Evolutionary conservation across 768 basidiomycete genomes (phyloP), one percentile per base, ranked within the genome.

Genomic region (Inosperma sp.): DNA sequence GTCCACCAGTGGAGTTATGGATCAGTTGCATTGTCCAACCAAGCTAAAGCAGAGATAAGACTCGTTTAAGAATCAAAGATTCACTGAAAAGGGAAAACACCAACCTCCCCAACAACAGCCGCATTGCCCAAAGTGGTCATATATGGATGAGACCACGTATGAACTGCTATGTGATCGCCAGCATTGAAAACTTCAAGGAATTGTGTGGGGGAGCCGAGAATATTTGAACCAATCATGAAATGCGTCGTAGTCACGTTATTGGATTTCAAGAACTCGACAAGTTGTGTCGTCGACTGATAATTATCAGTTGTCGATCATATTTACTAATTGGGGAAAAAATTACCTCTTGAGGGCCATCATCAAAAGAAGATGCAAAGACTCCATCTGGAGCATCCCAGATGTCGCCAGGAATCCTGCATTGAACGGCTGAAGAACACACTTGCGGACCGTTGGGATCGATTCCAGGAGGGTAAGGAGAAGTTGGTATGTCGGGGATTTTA

Each of bases 141-240:
- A 62, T 84, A 83, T 1, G 83, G 85, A 56, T 90, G 88, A 0
- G 82, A 81, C 77, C 77, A 88, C 0, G 83, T 85, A 59, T 85
- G 82, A 0, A 74, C 74, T 3, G 73, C 77, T 27, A 80, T 73
- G 44, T 78, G 77, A 47, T 72, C 56, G 2, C 69, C 72, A 19
- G 64, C 63, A 22, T 73, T 63, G 61, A 81, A 81, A 0, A 83
- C 82, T 5, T 62, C 59, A 51, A 69, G 56, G 66, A 93, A 90
- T 27, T 73, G 58, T 7, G 72, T 62, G 5, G 82, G 78, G 60
- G 86, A 72, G 39, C 62, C 37, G 25, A 87, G 58, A 50, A 93
- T 86, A 62, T 91, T 86, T 27, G 76, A 62, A 16, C 93, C 93
- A 55, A 96, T 94, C 74, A 93, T 80, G 65, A 94, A 95, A 62